Evolutionary conservation across 2,329 filamentous ascomycete genomes (phyloP), one percentile per base, ranked within the genome.

Genomic region (Rhynchosporium secalis): DNA sequence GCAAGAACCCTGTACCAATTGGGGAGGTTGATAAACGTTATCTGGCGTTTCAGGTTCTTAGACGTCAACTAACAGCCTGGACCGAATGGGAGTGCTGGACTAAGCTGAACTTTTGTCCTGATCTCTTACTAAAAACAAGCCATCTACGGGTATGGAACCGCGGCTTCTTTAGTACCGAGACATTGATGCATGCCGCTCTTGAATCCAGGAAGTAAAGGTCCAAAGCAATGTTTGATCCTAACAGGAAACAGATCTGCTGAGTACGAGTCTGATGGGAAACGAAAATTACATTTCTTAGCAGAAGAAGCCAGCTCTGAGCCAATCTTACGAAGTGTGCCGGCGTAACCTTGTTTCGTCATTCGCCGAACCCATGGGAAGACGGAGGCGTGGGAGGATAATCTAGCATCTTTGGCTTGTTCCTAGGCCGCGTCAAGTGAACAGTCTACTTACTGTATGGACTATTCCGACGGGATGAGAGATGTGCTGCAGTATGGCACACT

Each of bases 41-140:
- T 26, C 62, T 63, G 56, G 62, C 57, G 64, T 66, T 63, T 66
- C 64, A 66, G 46, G 41, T 60, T 54, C 49, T 59, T 60, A 36
- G 31, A 43, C 28, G 61, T 60, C 62, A 47, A 56, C 59, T 49
- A 62, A 64, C 29, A 52, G 56, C 56, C 41, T 60, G 62, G 6
- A 10, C 9, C 33, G 33, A 36, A 36, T 36, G 33, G 1, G 5
- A 36, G 33, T 36, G 33, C 62, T 61, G 26, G 31, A 20, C 48
- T 63, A 62, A 60, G 38, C 55, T 10, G 3, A 3, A 3, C n/a
- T 48, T 49, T 46, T 36, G 15, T 46, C 36, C 36, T 58, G 36
- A 10, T 56, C 45, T 56, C 51, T 29, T 45, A 20, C 20, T 20
- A 20, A 20, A 20, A 20, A 20, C 20, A 20, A 20, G 20, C 20